Evolutionary conservation across 2,329 filamentous ascomycete genomes (phyloP).

Genomic region (Xylaria sp.): DNA sequence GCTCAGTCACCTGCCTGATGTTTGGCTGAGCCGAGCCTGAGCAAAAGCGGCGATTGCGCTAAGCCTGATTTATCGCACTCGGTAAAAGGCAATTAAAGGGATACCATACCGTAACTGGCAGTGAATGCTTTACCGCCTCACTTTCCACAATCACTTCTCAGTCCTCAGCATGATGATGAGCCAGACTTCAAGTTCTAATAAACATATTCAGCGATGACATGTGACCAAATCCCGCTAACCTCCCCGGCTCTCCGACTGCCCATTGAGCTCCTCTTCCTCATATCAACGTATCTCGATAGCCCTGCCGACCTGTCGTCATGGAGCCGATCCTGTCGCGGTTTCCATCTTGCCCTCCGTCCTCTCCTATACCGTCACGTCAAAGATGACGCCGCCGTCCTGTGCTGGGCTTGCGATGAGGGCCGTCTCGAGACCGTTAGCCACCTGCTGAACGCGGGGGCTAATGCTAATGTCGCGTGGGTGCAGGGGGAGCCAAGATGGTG

Average conservation of each 20-base stretch:
- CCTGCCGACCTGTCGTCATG: constrained; percentile 36
- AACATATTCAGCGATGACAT: too few species aligned
- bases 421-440: constrained; percentile 28
- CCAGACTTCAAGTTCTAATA: too few species aligned
- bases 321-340: constrained; percentile 38
- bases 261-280: constrained; percentile 37
- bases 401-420: constrained; percentile 39
- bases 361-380: constrained; percentile 35
- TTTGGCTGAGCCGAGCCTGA: too few species aligned
- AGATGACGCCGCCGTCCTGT: constrained; percentile 33
- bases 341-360: constrained; percentile 26
- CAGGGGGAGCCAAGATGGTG: constrained; percentile 3
- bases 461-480: constrained; percentile 34
- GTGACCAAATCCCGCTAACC: constrained; percentile 25
- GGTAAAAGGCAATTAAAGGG: too few species aligned
- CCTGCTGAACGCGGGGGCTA: constrained; percentile 38
- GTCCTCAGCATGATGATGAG: too few species aligned
- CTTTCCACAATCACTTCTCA: too few species aligned
- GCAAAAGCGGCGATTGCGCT: too few species aligned
- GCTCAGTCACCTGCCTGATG: too few species aligned
- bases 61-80: too few species aligned
- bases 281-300: constrained; percentile 17
- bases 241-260: constrained; percentile 36
- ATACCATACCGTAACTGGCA: too few species aligned
- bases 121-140: too few species aligned